Evolutionary conservation across 257 asterid species (phyloP).

Genomic region (Capsicum rhomboideum): DNA sequence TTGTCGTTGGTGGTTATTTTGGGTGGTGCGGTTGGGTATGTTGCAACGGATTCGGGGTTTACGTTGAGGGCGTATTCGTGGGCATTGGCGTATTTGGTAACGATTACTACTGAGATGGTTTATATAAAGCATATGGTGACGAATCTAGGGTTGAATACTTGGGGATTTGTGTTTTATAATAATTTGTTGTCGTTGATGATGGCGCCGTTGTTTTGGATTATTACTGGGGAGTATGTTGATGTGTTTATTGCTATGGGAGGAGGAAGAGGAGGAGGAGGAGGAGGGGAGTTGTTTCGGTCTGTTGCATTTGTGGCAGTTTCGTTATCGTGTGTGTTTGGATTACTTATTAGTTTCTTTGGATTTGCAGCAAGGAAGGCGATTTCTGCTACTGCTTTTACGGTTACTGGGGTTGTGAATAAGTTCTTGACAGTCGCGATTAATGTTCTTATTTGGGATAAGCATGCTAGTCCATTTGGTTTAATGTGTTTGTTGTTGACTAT

Average conservation of each 20-base stretch:
- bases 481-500: conserved; percentile 71
- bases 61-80: conserved; percentile 83
- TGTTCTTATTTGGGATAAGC: conserved; percentile 97
- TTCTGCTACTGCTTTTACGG: conserved; percentile 95
- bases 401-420: conserved; percentile 93
- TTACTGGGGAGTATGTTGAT: conserved; percentile 82
- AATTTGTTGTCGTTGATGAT: conserved; percentile 83
- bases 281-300: conserved; percentile 43
- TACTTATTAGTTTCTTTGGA: conserved; percentile 96
- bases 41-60: conserved; percentile 82
- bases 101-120: conserved; percentile 97
- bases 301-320: conserved; percentile 69
- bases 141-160: conserved; percentile 83
- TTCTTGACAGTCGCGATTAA: conserved; percentile 89
- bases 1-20: conserved; percentile 52
- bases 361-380: conserved; percentile 94
- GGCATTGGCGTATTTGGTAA: conserved; percentile 89
- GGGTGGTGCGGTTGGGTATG: conserved; percentile 86
- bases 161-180: conserved; percentile 93
- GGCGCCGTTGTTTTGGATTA: conserved; percentile 86
- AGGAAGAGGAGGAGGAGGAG: not conserved
- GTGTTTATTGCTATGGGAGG: conserved; percentile 46
- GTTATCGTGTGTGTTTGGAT: conserved; percentile 80
- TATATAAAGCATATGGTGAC: conserved; percentile 98
- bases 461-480: conserved; percentile 86